Base-by-base conservation (phyloP, 345 rosid species). In the Murraya koenigii region DNA sequence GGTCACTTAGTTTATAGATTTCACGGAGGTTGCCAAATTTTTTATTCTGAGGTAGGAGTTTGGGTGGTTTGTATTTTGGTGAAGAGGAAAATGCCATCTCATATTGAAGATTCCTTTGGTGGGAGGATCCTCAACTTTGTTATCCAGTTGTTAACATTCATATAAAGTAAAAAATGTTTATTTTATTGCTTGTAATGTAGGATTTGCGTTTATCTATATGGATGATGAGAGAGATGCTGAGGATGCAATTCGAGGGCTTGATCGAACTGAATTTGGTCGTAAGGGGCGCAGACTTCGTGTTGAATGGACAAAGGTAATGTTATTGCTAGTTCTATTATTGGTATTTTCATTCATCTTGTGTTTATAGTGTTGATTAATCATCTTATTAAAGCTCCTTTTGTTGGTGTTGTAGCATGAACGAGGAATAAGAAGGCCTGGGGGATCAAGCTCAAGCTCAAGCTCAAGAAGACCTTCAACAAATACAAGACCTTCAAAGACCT, bases 191-290 rank as follows among this genome's bases (percentile, higher is more conserved):
- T 71, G 0, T 81, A 93, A 96, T 71, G 0, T 81, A 93, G 97
- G 99, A 38, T 93, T 92, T 87, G 99, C 97, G 72, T 95, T 95
- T 79, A 83, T 95, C 61, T 95, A 92, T 69, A 95, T 95, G 99
- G 98, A 95, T 77, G 94, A 95, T 79, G 97, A 95, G 84, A 93
- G 94, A 79, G 98, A 95, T 88, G 99, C 96, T 68, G 97, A 93
- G 72, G 94, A 95, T 89, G 99, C 99, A n/a, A 93, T 95, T 65
- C 89, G 97, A 66, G 97, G 91, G 55, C 97, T 95, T 77, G 97
- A 95, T 60, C 87, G 90, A 58, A 74, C 80, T 36, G 99, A 95
- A 62, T 93, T 88, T 78, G 99, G 99, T 62, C 91, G 90, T 19
- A 92, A 92, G 84, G 98, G 99, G 54, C 96, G 98, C 60, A 93